Conservation (phyloP, 495 filamentous ascomycete genomes). For the Bombardia bombarda region DNA sequence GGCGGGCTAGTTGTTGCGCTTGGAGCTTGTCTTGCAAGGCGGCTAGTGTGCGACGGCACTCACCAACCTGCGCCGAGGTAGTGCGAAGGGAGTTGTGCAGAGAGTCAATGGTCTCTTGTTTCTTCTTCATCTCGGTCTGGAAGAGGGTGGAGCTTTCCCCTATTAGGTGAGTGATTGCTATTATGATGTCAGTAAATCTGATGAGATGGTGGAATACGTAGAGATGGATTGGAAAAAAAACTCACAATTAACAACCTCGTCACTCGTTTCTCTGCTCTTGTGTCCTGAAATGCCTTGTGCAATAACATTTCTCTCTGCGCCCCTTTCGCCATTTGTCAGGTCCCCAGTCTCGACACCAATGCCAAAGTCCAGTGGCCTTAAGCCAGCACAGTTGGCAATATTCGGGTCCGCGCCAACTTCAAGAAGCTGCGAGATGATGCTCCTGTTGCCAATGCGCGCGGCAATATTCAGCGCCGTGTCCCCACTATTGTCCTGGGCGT, state of each 20-base stretch:
- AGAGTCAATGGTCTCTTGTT: conserved; percentile 72
- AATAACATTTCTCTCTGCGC: conserved; percentile 19
- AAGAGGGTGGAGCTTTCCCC: conserved; percentile 65
- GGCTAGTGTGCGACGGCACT: conserved; percentile 63
- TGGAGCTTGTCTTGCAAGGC: conserved; percentile 50
- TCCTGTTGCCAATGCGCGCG: conserved; percentile 79
- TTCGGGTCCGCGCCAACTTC: conserved; percentile 87
- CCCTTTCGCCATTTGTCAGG: conserved; percentile 35
- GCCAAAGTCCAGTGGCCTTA: conserved; percentile 84
- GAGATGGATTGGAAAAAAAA: conserved; percentile 3
- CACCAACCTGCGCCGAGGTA: conserved; percentile 66
- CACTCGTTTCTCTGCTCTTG: conserved; percentile 50
- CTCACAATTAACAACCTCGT: conserved; percentile 66
- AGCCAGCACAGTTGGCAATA: conserved; percentile 80
- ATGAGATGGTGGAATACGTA: not conserved
- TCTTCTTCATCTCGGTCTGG: conserved; percentile 63
- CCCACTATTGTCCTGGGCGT: conserved; percentile 81
- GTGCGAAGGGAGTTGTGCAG: conserved; percentile 71
- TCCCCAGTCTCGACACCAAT: conserved; percentile 55
- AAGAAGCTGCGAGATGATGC: conserved; percentile 84
- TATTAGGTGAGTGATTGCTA: conserved; percentile 69
- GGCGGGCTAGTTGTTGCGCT: conserved; percentile 34
- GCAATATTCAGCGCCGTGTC: conserved; percentile 94
- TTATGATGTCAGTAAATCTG: no score
- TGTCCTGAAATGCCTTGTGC: conserved; percentile 25